A percentile compares a stretch with the other conserved stretches of the same genome.
These are phyloP conservation scores for Populus tomentosa DNA, from an alignment of 441 rosid genomes.

Conservation along the genomic window DNA sequence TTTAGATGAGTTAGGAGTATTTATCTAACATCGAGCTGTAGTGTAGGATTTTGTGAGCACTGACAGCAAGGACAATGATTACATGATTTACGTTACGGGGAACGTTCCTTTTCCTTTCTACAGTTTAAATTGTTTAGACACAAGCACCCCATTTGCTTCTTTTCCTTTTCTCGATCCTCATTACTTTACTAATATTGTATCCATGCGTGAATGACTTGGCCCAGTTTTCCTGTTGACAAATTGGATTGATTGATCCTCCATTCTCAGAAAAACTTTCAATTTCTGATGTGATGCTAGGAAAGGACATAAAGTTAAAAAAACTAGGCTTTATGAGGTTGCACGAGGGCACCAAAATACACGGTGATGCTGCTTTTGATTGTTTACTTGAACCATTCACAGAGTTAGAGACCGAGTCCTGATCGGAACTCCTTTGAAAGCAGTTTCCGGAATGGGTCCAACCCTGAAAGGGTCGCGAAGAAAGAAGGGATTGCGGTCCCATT, in stretches of 20 bases:
- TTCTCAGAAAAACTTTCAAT: not conserved
- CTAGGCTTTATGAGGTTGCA: not conserved
- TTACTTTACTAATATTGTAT: too few species aligned
- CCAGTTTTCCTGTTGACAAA: not conserved
- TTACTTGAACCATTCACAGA: not conserved
- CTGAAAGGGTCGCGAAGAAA: not conserved
- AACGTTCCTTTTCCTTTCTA: not conserved
- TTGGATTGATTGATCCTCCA: not conserved
- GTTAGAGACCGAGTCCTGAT: not conserved
- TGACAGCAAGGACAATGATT: conserved; percentile 30
- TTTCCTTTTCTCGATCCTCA: not conserved
- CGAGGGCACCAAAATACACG: not conserved
- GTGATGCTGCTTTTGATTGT: not conserved
- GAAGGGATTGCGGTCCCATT: not conserved
- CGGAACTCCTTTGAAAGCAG: not conserved
- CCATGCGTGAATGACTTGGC: not conserved
- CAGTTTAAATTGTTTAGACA: not conserved
- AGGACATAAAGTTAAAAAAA: not conserved
- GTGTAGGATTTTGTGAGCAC: conserved; percentile 23
- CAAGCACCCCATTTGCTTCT: not conserved
- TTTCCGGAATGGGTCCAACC: not conserved
- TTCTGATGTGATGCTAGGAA: not conserved
- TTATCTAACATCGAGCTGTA: conserved; percentile 43
- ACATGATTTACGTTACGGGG: conserved; percentile 8
- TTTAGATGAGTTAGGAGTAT: not conserved